These are phyloP conservation scores for Carnegiea gigantea DNA, from an alignment of 179 eudicot species.

Conservation along the genomic window DNA sequence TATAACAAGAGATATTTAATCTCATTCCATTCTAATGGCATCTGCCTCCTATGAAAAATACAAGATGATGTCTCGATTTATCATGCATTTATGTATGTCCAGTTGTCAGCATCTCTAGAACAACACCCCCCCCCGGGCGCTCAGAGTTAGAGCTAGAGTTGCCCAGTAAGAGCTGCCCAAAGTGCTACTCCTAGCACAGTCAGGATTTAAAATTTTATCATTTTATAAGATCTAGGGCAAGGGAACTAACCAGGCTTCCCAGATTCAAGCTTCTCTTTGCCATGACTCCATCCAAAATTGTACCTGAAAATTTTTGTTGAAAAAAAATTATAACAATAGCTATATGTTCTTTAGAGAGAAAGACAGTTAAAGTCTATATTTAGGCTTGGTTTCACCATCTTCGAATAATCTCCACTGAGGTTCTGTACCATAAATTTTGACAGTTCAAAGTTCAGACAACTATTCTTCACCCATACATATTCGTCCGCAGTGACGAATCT, in stretches of 20 bases:
- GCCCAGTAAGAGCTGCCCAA: not conserved
- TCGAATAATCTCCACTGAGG: too few relatives aligned
- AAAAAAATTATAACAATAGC: conserved; percentile 14
- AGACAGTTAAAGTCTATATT: not conserved
- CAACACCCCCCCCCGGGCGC: too few relatives aligned
- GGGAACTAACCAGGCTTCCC: conserved; percentile 74
- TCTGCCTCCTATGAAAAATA: not conserved
- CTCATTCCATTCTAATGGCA: not conserved
- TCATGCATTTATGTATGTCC: not conserved
- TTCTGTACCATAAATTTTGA: too few relatives aligned
- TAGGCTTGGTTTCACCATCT: not conserved
- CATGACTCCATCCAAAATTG: conserved; percentile 99
- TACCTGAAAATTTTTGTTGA: conserved; percentile 43
- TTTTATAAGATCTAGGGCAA: not conserved
- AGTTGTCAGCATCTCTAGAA: too few relatives aligned
- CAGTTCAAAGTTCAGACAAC: too few relatives aligned
- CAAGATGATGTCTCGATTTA: not conserved
- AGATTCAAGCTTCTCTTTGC: conserved; percentile 96
- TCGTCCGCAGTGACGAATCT: too few relatives aligned
- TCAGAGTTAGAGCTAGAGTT: too few relatives aligned
- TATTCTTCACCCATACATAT: too few relatives aligned
- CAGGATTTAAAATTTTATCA: not conserved
- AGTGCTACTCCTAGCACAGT: not conserved
- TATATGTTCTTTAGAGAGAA: not conserved
- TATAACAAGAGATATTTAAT: not conserved